A percentile compares a stretch with the other conserved stretches of the same genome.
Evolutionary conservation across 805 yeast species (phyloP).

Genomic region (Schwanniomyces pseudopolymorphus): DNA sequence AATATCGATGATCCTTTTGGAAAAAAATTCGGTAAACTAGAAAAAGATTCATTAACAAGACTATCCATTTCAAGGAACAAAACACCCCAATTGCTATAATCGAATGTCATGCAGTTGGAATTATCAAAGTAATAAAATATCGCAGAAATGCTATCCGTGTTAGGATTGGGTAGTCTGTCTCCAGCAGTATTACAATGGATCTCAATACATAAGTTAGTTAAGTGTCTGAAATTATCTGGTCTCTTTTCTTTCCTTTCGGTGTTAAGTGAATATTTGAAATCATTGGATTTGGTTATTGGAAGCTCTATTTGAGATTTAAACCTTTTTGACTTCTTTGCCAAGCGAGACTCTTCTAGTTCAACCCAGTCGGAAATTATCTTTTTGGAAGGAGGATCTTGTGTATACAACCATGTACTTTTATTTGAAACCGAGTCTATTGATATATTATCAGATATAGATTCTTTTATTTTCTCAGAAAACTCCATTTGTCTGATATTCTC

Average conservation of each 20-base stretch:
- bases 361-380: slow-evolving; percentile 37
- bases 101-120: slow-evolving; percentile 14
- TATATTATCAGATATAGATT: background rate
- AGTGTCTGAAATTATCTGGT: slow-evolving; percentile 41
- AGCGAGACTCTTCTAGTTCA: slow-evolving; percentile 10
- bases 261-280: slow-evolving; percentile 39
- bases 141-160: slow-evolving; percentile 52
- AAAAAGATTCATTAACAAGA: background rate
- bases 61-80: slow-evolving; percentile 13
- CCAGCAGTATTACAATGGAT: slow-evolving; percentile 60
- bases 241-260: slow-evolving; percentile 30
- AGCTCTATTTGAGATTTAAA: slow-evolving; percentile 53
- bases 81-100: slow-evolving; percentile 13
- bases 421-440: background rate
- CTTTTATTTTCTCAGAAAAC: slow-evolving; percentile 2
- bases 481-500: slow-evolving; percentile 8
- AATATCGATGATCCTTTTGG: slow-evolving; percentile 8
- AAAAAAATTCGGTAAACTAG: slow-evolving; percentile 3
- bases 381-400: slow-evolving; percentile 48
- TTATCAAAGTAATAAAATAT: slow-evolving; percentile 66
- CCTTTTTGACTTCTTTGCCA: slow-evolving; percentile 8
- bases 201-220: slow-evolving; percentile 67
- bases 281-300: slow-evolving; percentile 40
- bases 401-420: slow-evolving; percentile 44
- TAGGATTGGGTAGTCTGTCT: slow-evolving; percentile 62